Percentiles rank a stretch among this genome's conserved stretches.
Conservation (phyloP, 1,139 yeast genomes). For the Chernovozyma aurita region DNA sequence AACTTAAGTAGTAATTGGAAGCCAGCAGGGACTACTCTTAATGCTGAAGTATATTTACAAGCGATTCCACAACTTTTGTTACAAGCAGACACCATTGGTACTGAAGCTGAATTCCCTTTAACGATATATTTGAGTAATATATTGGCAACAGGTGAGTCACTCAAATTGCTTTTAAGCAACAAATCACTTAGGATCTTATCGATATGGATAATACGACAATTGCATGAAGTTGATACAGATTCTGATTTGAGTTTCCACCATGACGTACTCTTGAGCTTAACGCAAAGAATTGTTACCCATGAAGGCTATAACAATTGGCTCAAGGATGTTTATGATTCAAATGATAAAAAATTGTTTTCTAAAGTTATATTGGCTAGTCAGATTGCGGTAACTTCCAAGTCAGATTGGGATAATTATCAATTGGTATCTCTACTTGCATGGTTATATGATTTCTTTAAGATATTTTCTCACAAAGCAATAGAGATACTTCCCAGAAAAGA, state of each 20-base stretch:
- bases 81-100: conserved; percentile 1
- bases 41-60: not conserved
- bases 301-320: conserved; percentile 23
- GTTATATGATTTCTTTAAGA: conserved; percentile 40
- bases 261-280: conserved; percentile 10
- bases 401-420: conserved; percentile 50
- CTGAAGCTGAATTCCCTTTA: not conserved
- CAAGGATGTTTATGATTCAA: not conserved
- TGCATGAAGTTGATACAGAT: conserved; percentile 6
- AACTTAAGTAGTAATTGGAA: conserved; percentile 9
- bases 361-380: conserved; percentile 28
- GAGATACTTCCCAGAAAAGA: conserved; percentile 10
- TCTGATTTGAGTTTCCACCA: conserved; percentile 1
- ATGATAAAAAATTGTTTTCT: conserved; percentile 1
- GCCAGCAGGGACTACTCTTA: not conserved
- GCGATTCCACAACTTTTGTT: not conserved
- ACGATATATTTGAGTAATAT: conserved; percentile 1
- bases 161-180: not conserved
- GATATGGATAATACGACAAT: conserved; percentile 1
- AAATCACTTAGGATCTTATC: not conserved
- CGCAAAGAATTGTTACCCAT: conserved; percentile 17
- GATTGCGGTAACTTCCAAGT: conserved; percentile 43
- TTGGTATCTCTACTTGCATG: conserved; percentile 52
- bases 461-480: conserved; percentile 11
- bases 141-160: not conserved